These are phyloP conservation scores for Neofusicoccum ribis DNA, from an alignment of 2,329 filamentous ascomycete species.

Conservation along the genomic window DNA sequence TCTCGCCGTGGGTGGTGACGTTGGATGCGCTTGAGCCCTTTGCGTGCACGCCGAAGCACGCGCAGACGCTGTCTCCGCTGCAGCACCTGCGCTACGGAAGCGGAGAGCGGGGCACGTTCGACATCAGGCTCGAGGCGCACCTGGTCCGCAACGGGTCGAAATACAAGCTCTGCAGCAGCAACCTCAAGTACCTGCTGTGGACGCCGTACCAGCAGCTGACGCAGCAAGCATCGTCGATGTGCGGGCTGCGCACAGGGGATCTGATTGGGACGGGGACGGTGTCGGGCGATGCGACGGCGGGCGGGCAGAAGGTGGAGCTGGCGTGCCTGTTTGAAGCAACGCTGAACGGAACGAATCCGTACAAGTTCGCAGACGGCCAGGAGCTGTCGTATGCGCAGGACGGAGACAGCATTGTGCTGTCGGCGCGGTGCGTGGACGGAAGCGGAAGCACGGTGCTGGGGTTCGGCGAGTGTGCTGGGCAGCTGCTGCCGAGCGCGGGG, in stretches of 20 bases:
- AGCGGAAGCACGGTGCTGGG: conserved; percentile 36
- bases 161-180: conserved; percentile 30
- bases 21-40: conserved; percentile 56
- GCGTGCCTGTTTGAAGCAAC: conserved; percentile 44
- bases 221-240: conserved; percentile 46
- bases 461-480: conserved; percentile 43
- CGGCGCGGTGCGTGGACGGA: conserved; percentile 33
- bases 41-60: conserved; percentile 24
- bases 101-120: conserved; percentile 27
- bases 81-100: conserved; percentile 31
- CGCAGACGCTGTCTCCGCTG: conserved; percentile 21
- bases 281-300: conserved; percentile 39
- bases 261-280: conserved; percentile 48
- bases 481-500: conserved; percentile 28
- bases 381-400: conserved; percentile 43
- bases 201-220: conserved; percentile 48
- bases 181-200: conserved; percentile 46
- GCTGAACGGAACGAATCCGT: conserved; percentile 35
- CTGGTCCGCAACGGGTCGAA: conserved; percentile 25
- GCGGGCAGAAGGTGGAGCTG: conserved; percentile 28
- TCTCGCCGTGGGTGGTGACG: conserved; percentile 64
- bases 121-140: conserved; percentile 28
- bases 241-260: conserved; percentile 44
- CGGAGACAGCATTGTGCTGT: conserved; percentile 42
- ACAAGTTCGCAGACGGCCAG: conserved; percentile 30